phyloP scores from a whole-genome alignment of 805 yeast species.

The Monosporozyma solicola region DNA sequence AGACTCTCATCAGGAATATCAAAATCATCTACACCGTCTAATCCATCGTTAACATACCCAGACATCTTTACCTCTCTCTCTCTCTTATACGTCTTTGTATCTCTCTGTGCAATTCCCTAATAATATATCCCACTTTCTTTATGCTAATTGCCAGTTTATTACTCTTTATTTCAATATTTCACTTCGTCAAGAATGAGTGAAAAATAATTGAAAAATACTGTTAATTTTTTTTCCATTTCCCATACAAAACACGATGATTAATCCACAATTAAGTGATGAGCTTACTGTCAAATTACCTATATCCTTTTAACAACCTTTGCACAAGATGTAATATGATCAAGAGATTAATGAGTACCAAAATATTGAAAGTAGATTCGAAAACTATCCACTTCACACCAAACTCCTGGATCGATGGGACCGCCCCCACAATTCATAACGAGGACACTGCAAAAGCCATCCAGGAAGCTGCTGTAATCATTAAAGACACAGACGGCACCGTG shows the following conservation, averaged over 20 bases:
- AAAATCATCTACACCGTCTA: constrained; percentile 25
- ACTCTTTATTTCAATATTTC: neutral
- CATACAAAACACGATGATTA: neutral
- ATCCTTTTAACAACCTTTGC: no score
- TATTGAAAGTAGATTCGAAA: constrained; percentile 47
- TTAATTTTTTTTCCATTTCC: neutral
- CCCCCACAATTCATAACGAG: constrained; percentile 43
- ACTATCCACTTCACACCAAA: constrained; percentile 38
- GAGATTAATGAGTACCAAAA: constrained; percentile 27
- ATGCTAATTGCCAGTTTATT: no score
- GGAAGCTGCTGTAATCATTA: constrained; percentile 51
- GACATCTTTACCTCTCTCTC: neutral
- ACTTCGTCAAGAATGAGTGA: neutral
- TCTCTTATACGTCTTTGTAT: neutral
- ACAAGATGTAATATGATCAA: neutral
- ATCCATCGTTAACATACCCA: constrained; percentile 15
- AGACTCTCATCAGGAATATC: constrained; percentile 9
- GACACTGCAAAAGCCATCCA: constrained; percentile 42
- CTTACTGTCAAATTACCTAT: neutral
- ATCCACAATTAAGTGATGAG: neutral
- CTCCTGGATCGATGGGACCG: constrained; percentile 30
- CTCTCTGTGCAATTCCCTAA: neutral
- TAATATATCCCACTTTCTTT: no score
- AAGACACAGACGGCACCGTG: constrained; percentile 49
- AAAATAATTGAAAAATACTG: neutral